These are phyloP conservation scores for Coemansia sp. DNA, from an alignment of 192 early-diverging fungal species.

Conservation along the genomic window DNA sequence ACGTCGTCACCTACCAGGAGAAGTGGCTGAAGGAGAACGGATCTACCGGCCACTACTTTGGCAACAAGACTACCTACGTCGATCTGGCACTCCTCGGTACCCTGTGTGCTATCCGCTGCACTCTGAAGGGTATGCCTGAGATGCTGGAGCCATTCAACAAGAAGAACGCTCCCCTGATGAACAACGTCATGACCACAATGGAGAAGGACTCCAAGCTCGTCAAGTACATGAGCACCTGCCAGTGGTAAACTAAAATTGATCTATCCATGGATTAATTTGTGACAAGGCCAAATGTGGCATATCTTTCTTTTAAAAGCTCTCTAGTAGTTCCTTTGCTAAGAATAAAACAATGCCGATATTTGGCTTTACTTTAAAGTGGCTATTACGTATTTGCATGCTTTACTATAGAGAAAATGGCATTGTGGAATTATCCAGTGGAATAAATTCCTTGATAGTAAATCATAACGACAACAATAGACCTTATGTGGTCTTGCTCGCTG, in stretches of 20 bases:
- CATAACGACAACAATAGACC: no score
- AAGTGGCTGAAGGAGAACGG: conserved; percentile 56
- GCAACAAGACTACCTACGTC: conserved; percentile 39
- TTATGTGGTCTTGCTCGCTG: no score
- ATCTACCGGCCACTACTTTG: conserved; percentile 59
- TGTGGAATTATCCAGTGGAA: no score
- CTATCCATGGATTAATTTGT: background rate
- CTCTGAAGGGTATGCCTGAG: conserved; percentile 6
- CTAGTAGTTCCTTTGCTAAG: background rate
- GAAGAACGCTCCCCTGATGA: conserved; percentile 18
- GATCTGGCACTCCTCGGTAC: conserved; percentile 26
- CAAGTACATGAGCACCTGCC: conserved; percentile 5
- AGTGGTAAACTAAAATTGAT: background rate
- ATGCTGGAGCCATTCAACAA: conserved; percentile 10
- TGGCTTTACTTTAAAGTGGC: conserved; percentile 29
- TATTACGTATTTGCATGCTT: background rate
- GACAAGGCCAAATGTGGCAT: background rate
- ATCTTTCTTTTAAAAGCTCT: background rate
- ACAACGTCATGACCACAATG: conserved; percentile 15
- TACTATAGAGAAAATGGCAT: no score
- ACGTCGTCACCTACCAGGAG: conserved; percentile 46
- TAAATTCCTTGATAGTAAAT: no score
- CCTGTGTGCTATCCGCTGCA: background rate
- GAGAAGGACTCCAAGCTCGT: background rate
- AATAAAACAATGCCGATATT: background rate